Evolutionary conservation across 495 filamentous ascomycete species (phyloP).

Genomic region (Daldinia bambusicola): DNA sequence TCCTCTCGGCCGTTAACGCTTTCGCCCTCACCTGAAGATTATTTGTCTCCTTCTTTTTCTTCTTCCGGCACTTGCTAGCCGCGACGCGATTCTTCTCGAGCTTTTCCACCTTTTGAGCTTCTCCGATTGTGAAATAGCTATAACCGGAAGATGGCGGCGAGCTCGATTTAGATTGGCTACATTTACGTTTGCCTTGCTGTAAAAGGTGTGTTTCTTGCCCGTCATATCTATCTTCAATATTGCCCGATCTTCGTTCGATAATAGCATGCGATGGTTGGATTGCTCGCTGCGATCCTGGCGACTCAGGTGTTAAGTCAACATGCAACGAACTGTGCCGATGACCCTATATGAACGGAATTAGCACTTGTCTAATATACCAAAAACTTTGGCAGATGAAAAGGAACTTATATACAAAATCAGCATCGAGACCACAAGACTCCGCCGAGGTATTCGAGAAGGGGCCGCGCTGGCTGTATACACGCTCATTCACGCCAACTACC

Average conservation of each 20-base stretch:
- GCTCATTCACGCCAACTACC: too few species aligned
- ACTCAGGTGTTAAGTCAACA: background rate
- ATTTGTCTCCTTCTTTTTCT: constrained; percentile 16
- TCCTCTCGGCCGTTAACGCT: background rate
- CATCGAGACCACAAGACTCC: background rate
- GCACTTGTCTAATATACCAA: background rate
- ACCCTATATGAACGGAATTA: background rate
- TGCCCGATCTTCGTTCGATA: background rate
- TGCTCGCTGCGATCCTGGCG: background rate
- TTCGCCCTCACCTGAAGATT: constrained; percentile 17
- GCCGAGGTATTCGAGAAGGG: background rate
- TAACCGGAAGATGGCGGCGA: background rate
- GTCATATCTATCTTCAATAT: background rate
- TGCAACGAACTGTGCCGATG: background rate
- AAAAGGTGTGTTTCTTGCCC: background rate
- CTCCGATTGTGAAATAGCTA: background rate
- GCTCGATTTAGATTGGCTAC: background rate
- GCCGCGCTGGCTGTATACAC: background rate
- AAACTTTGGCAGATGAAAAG: background rate
- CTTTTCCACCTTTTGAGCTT: background rate
- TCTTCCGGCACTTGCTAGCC: constrained; percentile 23
- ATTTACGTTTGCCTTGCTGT: background rate
- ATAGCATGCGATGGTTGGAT: background rate
- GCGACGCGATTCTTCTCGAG: constrained; percentile 29
- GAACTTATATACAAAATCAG: background rate